Evolutionary conservation across 768 basidiomycete genomes (phyloP).

Genomic region (Postia placenta): DNA sequence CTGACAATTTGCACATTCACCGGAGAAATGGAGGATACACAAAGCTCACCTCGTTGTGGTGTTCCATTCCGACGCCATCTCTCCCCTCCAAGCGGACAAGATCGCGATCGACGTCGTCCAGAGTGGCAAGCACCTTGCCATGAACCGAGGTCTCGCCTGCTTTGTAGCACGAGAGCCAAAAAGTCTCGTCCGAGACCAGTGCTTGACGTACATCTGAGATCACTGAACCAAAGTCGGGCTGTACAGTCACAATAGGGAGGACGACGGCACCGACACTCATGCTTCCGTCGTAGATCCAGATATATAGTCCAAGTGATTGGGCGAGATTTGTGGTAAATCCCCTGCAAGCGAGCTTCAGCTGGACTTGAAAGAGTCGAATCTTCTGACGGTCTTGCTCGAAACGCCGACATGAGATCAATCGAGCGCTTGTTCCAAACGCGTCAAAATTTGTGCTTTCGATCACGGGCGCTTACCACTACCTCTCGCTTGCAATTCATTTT

Average conservation of each 20-base stretch:
- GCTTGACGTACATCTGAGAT: constrained; percentile 60
- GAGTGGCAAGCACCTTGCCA: constrained; percentile 48
- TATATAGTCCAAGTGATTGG: no score
- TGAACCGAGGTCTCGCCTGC: constrained; percentile 49
- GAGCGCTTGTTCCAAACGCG: no score
- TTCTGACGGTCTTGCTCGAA: no score
- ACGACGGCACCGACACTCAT: constrained; percentile 6
- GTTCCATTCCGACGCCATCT: constrained; percentile 44
- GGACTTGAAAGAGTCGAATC: no score
- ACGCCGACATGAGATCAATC: no score
- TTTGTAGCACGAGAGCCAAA: constrained; percentile 76
- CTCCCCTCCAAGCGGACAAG: constrained; percentile 37
- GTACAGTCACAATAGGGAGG: constrained; percentile 50
- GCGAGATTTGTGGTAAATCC: no score
- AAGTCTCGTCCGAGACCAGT: constrained; percentile 47
- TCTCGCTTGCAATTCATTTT: no score
- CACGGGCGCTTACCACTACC: no score
- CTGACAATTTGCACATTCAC: not conserved
- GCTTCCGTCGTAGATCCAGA: no score
- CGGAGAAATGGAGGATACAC: not conserved
- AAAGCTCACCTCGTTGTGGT: constrained; percentile 28
- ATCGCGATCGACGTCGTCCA: constrained; percentile 49
- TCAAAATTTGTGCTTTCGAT: no score
- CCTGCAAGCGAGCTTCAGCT: no score
- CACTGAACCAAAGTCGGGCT: constrained; percentile 55